These are phyloP conservation scores for Pichia sp. DNA, from an alignment of 1,139 yeast species.

Conservation along the genomic window DNA sequence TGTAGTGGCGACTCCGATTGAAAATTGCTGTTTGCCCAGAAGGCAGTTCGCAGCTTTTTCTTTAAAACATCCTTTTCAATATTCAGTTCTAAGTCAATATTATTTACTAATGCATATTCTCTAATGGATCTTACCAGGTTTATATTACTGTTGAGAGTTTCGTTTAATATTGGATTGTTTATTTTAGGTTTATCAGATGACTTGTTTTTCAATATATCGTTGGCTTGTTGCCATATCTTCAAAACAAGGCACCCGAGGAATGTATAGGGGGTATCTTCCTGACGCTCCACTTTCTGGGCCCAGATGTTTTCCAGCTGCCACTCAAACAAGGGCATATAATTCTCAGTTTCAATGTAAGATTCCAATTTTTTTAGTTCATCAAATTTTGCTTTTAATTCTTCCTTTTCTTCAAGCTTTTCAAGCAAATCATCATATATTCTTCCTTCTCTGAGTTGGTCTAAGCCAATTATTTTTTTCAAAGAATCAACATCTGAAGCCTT, in stretches of 20 bases:
- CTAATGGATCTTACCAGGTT: no score
- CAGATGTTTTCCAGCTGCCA: not conserved
- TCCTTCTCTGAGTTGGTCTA: not conserved
- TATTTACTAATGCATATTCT: no score
- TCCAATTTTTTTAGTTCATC: not conserved
- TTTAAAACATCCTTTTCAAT: not conserved
- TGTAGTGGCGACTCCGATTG: not conserved
- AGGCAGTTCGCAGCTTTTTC: not conserved
- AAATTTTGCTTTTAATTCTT: not conserved
- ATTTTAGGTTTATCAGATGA: no score
- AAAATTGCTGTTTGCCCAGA: not conserved
- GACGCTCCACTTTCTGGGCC: not conserved
- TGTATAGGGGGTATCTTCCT: not conserved
- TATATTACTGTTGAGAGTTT: no score
- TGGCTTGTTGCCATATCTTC: not conserved
- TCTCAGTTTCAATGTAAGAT: not conserved
- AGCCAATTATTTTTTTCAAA: not conserved
- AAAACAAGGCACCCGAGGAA: not conserved
- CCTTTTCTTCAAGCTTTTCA: not conserved
- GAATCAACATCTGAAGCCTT: no score
- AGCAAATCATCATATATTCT: not conserved
- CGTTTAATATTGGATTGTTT: no score
- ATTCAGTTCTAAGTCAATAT: not conserved
- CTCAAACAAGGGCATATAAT: not conserved
- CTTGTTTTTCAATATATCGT: no score